Base-by-base conservation (phyloP, 2,329 filamentous ascomycete species). In the Sporothrix sp. region DNA sequence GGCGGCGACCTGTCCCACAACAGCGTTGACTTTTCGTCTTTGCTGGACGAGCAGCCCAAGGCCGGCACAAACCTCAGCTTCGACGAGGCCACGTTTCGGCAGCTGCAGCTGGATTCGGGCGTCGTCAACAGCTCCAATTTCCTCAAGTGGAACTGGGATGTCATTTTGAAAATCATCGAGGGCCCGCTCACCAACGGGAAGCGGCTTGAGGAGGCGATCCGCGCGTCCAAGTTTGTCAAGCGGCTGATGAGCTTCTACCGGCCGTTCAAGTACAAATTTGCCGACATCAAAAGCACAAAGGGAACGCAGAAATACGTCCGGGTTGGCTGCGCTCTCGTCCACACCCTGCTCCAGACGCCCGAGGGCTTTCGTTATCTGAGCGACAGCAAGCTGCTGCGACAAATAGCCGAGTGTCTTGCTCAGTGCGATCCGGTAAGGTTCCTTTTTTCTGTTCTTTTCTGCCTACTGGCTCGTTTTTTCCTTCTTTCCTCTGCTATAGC, bases 61-160 rank as follows among this genome's bases (percentile, higher is more conserved):
- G 65, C 69, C 48, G 66, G 69, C 21, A 67, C 71, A 4, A 58
- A 73, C 3, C 62, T 68, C 3, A 75, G 75, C 40, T 74, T 74
- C 36, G 74, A 84, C 55, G 81, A 84, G 58, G 73, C 76, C 9
- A 78, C 78, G 1, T 84, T 84, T 58, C 74, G 81, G 18, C 79
- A 83, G 60, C 66, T 83, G 3, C 62, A 83, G 25, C 71, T 89
- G 16, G 86, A 97, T 54, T 93, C 87, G 4, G 82, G 88, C 50
- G 88, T 98, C 2, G 71, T 97, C 40, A 87, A 84, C 56, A 93
- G 87, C 54, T 88, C 88, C 55, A 96, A 95, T 59, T 95, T 86
- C 61, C 74, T 81, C 35, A 98, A 98, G 65, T 98, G 93, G 93
- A 91, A 95, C 63, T 98, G 94, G 93, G 88, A 95, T 55, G 73